phyloP scores from a whole-genome alignment of 176 grass and related monocot genomes.

The Rhynchospora breviuscula region DNA sequence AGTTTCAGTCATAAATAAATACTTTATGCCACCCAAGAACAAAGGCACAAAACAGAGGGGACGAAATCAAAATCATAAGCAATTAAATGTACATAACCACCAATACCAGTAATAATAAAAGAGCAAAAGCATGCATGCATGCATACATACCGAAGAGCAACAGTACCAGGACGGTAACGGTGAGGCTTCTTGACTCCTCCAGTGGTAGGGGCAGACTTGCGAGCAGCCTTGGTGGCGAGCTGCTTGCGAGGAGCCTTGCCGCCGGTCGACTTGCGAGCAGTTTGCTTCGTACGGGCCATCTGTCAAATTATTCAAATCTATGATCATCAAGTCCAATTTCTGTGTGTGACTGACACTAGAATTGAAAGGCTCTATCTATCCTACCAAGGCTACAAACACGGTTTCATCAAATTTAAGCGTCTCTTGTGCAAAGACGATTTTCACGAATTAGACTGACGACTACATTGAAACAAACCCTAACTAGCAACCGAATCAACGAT shows the following conservation, averaged over 20 bases:
- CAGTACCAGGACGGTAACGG: constrained; percentile 22
- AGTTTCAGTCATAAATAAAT: too few relatives aligned
- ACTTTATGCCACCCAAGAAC: too few relatives aligned
- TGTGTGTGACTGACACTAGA: background rate
- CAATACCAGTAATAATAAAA: too few relatives aligned
- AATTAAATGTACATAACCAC: too few relatives aligned
- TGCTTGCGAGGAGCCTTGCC: constrained; percentile 23
- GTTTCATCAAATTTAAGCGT: background rate
- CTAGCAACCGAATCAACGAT: background rate
- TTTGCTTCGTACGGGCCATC: constrained; percentile 25
- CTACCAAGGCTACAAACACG: background rate
- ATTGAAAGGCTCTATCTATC: background rate
- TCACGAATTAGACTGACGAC: background rate
- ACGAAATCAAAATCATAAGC: too few relatives aligned
- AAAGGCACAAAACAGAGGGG: too few relatives aligned
- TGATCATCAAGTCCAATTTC: too few relatives aligned
- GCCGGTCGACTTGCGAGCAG: constrained; percentile 21
- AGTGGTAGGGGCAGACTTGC: constrained; percentile 21
- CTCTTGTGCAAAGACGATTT: background rate
- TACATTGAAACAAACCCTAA: background rate
- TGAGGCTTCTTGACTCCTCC: constrained; percentile 28
- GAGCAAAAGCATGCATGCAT: too few relatives aligned
- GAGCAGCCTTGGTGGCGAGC: constrained; percentile 19
- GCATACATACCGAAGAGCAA: constrained; percentile 18
- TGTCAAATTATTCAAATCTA: background rate